Conservation (phyloP, 2,329 filamentous ascomycete species). For the Fusarium sp. region DNA sequence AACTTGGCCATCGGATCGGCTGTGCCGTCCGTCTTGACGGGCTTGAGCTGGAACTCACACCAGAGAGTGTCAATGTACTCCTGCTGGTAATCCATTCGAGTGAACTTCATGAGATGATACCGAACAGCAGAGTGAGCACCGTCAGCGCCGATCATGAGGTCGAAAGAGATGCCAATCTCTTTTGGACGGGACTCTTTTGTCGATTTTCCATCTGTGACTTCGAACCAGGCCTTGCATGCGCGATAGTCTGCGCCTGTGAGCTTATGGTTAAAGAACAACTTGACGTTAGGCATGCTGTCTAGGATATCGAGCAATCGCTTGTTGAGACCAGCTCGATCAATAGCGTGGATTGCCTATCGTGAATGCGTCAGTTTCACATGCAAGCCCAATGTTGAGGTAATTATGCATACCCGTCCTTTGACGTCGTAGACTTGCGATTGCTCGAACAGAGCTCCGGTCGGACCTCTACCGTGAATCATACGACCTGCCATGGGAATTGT, state of each 20-base stretch:
- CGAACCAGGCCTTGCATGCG: constrained; percentile 88
- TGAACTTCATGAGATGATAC: constrained; percentile 96
- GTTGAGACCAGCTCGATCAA: constrained; percentile 89
- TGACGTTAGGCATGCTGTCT: constrained; percentile 88
- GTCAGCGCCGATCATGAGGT: constrained; percentile 94
- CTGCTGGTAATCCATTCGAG: constrained; percentile 91
- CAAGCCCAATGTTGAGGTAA: constrained; percentile 32
- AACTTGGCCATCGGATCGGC: constrained; percentile 67
- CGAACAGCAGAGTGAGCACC: constrained; percentile 93
- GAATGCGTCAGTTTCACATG: constrained; percentile 23
- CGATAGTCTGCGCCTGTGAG: constrained; percentile 91
- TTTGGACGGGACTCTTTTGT: constrained; percentile 62
- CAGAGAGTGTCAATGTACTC: constrained; percentile 97
- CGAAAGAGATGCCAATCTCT: constrained; percentile 89
- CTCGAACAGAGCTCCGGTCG: constrained; percentile 78
- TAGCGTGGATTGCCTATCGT: constrained; percentile 83
- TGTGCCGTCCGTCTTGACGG: constrained; percentile 55
- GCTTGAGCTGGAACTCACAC: constrained; percentile 92
- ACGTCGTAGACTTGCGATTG: constrained; percentile 93
- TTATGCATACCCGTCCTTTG: constrained; percentile 79
- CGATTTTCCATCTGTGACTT: constrained; percentile 63
- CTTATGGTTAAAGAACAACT: constrained; percentile 93
- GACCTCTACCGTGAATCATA: constrained; percentile 88
- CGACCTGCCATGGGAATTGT: constrained; percentile 95
- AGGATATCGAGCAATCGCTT: constrained; percentile 86